These are phyloP conservation scores for Aspergillus viridinutans DNA, from an alignment of 2,329 filamentous ascomycete species.

Conservation along the genomic window DNA sequence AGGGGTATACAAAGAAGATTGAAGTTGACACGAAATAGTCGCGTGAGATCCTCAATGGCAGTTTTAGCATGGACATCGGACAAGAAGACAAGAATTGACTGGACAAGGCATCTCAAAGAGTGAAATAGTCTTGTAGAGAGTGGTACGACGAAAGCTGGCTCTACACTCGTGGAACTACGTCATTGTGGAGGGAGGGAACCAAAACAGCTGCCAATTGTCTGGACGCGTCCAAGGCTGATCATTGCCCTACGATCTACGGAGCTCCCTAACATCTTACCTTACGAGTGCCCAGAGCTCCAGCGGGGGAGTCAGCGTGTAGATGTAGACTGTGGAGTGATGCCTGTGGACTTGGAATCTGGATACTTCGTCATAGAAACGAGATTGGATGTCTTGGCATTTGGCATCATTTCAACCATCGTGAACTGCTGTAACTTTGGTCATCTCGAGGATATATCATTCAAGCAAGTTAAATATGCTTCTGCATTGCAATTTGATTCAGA, in stretches of 20 bases:
- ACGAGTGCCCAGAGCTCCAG: not conserved
- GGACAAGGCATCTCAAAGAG: not conserved
- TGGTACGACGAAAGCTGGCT: not conserved
- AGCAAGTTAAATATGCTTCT: too few species aligned
- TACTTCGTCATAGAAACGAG: not conserved
- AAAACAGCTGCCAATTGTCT: constrained; percentile 2
- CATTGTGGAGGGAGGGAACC: constrained; percentile 30
- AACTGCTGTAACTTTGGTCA: too few species aligned
- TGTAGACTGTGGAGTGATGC: not conserved
- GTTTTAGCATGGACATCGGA: not conserved
- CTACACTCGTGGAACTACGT: constrained; percentile 17
- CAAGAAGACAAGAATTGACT: not conserved
- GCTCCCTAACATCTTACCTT: not conserved
- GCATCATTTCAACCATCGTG: not conserved
- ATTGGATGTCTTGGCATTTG: not conserved
- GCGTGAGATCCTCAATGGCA: not conserved
- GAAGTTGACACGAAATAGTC: not conserved
- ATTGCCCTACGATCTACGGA: not conserved
- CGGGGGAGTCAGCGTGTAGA: not conserved
- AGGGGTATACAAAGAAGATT: not conserved
- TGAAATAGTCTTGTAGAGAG: constrained; percentile 3
- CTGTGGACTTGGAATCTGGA: not conserved
- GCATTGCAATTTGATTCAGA: too few species aligned
- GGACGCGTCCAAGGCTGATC: not conserved
- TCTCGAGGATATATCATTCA: too few species aligned